Evolutionary conservation across 441 rosid genomes (phyloP), one percentile per base, ranked within the genome.

Genomic region (Aquilaria agallochum): DNA sequence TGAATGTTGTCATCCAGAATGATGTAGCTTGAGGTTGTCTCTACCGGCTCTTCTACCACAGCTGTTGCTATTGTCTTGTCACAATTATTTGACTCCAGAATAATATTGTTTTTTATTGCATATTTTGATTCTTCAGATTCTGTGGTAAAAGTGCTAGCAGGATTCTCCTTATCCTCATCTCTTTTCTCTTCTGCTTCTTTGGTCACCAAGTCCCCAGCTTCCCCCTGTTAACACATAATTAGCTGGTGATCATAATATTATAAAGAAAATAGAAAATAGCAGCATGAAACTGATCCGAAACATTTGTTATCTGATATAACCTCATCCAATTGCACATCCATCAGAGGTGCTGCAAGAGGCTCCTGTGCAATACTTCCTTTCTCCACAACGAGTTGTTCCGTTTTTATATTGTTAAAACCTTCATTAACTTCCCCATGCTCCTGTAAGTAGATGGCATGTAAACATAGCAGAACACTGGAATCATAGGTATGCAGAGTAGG

Each of bases 151-250:
- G 42, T 36, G 42, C 42, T 2, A 8, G 3, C 47, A 31, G 52
- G 32, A 14, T 55, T 69, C 60, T 50, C 64, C 9, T 53, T 52
- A 13, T 59, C 68, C 61, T 14, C 59, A 31, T 53, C 76, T 44
- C 15, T 60, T 58, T 64, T 58, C 48, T 33, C 65, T 65, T 64
- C 68, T 36, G 58, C 50, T 62, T 59, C 71, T 62, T 45, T 53
- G 20, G 42, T 2, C 52, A 58, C 44, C 55, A 64, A 67, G 31
- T 55, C 42, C 7, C 42, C 42, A 4, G 42, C 42, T 36, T 53
- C 58, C 68, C 67, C 78, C 88, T 87, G 77, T 40, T 42, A 15
- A 67, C 36, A 59, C 68, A 48, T 51, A 9, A 15, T 50, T 32
- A 40, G 53, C 55, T 31, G 56, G 31, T 62, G 50, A 61, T 64